phyloP scores from a whole-genome alignment of 2,329 filamentous ascomycete species.

The Alternaria novae-zelandiae region DNA sequence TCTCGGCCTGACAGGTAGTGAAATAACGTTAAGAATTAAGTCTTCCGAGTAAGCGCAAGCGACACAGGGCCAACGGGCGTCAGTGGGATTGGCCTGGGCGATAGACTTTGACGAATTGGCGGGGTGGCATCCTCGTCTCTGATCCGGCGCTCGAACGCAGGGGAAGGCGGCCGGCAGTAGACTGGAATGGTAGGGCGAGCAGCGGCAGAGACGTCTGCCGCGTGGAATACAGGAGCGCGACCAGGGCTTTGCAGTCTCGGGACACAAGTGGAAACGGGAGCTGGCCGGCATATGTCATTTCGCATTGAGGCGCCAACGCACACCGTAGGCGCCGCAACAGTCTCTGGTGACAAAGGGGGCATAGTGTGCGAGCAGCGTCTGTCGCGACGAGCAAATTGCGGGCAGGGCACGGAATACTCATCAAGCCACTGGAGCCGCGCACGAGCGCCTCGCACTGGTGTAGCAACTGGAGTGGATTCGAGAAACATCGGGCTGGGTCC shows the following conservation, averaged over 20 bases:
- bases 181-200: slow-evolving; percentile 24
- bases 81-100: slow-evolving; percentile 39
- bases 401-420: slow-evolving; percentile 17
- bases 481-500: slow-evolving; percentile 42
- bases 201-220: slow-evolving; percentile 23
- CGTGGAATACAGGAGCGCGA: slow-evolving; percentile 24
- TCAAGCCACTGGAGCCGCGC: slow-evolving; percentile 34
- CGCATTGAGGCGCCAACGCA: slow-evolving; percentile 38
- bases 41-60: slow-evolving; percentile 37
- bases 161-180: slow-evolving; percentile 32
- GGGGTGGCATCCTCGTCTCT: slow-evolving; percentile 33
- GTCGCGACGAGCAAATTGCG: slow-evolving; percentile 33
- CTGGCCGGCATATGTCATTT: slow-evolving; percentile 39
- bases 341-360: slow-evolving; percentile 20
- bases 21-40: slow-evolving; percentile 25
- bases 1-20: slow-evolving; percentile 41
- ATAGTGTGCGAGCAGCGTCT: slow-evolving; percentile 21
- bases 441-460: slow-evolving; percentile 23
- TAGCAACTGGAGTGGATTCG: slow-evolving; percentile 32
- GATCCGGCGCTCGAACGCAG: slow-evolving; percentile 33
- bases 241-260: slow-evolving; percentile 23
- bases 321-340: slow-evolving; percentile 31
- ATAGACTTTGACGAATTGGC: slow-evolving; percentile 27
- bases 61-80: slow-evolving; percentile 41
- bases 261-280: slow-evolving; percentile 24